Evolutionary conservation across 495 filamentous ascomycete species (phyloP), one percentile per base, ranked within the genome.

Genomic region (Thermochaetoides thermophila): DNA sequence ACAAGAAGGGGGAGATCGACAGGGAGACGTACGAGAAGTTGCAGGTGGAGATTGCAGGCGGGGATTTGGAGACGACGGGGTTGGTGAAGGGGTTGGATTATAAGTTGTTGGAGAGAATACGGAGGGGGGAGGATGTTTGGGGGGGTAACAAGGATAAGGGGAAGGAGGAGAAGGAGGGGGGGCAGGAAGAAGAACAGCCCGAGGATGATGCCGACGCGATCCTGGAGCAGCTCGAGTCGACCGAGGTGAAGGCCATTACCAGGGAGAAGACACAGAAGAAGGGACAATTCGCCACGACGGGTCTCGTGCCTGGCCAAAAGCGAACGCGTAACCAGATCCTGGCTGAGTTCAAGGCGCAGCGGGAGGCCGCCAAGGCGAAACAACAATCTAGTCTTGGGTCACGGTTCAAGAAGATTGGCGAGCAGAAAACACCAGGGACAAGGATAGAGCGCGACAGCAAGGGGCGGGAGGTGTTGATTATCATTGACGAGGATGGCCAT

Each of bases 51-150:
- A 80, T 94, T 32, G 74, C 84, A 3, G 86, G 85, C 2, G 87
- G 85, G 4, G 83, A 92, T 49, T 49, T 84, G 18, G 56, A 57
- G 2, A 78, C 76, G 44, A 87, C 81, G 22, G 81, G 91, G 66
- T 58, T 94, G 46, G 74, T 94, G 19, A 96, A 95, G 55, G 89
- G 89, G 2, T 55, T 97, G 37, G 91, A 97, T 56, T 78, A 77
- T 46, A 74, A 74, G 53, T 56, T 97, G 13, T 57, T 97, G 29
- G 73, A 78, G 52, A 67, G 78, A 46, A 67, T 84, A 18, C 68
- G 64, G 43, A 71, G 65, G 31, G 82, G 81, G 4, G 82, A 87
- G 53, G 74, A 87, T 60, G 66, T 86, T 10, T 67, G 68, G 40
- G 41, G 34, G 18, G 57, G 56, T 15, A 45, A 43, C 4, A 42